A percentile compares a stretch with the other conserved stretches of the same genome.
These are phyloP conservation scores for Vachellia collinsii DNA, from an alignment of 306 rosid genomes.

Conservation along the genomic window DNA sequence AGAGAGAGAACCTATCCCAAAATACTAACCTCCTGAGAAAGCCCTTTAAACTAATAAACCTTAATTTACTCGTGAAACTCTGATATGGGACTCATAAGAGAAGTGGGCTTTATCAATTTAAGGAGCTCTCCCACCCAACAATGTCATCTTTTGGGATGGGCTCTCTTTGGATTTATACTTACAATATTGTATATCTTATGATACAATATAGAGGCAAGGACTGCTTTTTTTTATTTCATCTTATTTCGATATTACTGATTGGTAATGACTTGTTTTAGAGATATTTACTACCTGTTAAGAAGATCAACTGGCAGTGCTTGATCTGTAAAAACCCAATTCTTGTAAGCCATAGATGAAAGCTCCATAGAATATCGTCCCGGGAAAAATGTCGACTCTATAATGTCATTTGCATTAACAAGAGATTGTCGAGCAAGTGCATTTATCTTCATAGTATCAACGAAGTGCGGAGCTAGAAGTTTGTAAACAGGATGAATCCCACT, in stretches of 20 bases:
- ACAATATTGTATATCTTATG: too few species aligned
- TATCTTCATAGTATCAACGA: slow-evolving; percentile 4
- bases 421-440: slow-evolving; percentile 1
- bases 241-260: background rate
- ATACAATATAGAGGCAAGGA: too few species aligned
- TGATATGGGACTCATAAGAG: too few species aligned
- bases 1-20: too few species aligned
- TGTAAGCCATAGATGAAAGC: background rate
- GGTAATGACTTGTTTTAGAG: background rate
- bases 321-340: background rate
- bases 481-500: background rate
- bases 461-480: background rate
- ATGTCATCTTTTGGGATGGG: too few species aligned
- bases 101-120: too few species aligned
- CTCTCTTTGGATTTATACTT: too few species aligned
- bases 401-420: background rate
- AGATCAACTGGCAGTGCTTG: background rate
- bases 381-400: slow-evolving; percentile 7
- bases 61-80: too few species aligned
- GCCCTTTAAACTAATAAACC: too few species aligned
- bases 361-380: background rate
- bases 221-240: background rate
- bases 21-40: too few species aligned
- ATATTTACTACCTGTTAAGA: background rate
- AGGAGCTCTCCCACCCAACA: too few species aligned